Evolutionary conservation across 371 early-diverging fungal genomes (phyloP).

Genomic region (Mucor saturninus): DNA sequence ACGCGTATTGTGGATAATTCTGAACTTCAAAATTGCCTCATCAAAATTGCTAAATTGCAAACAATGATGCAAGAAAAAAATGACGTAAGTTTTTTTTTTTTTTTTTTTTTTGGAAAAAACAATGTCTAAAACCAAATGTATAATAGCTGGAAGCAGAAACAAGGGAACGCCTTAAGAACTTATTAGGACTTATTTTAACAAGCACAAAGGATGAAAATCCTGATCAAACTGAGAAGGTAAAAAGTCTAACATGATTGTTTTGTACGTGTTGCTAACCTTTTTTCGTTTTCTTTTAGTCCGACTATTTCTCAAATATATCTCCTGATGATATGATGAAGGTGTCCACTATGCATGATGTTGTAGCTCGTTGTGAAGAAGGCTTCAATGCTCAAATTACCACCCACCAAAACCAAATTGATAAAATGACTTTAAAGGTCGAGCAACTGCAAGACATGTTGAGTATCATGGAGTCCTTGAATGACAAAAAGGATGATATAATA

Average conservation of each 20-base stretch:
- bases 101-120: background rate
- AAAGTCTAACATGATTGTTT: background rate
- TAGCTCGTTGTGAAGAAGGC: conserved; percentile 42
- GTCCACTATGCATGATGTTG: conserved; percentile 39
- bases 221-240: background rate
- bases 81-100: conserved; percentile 34
- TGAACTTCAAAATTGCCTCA: conserved; percentile 79
- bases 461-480: conserved; percentile 10
- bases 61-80: conserved; percentile 71
- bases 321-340: conserved; percentile 14
- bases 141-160: conserved; percentile 45
- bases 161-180: conserved; percentile 34
- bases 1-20: conserved; percentile 74
- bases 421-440: conserved; percentile 1
- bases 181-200: conserved; percentile 41
- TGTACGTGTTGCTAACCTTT: background rate
- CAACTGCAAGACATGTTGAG: conserved; percentile 10
- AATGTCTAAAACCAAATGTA: background rate
- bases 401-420: conserved; percentile 23
- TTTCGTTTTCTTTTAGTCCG: background rate
- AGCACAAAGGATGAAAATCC: conserved; percentile 33
- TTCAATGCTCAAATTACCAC: conserved; percentile 26
- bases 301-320: conserved; percentile 12
- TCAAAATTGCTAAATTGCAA: conserved; percentile 81
- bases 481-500: conserved; percentile 18